phyloP scores from a whole-genome alignment of 202 grass and related monocot genomes.

The Zizania palustris region DNA sequence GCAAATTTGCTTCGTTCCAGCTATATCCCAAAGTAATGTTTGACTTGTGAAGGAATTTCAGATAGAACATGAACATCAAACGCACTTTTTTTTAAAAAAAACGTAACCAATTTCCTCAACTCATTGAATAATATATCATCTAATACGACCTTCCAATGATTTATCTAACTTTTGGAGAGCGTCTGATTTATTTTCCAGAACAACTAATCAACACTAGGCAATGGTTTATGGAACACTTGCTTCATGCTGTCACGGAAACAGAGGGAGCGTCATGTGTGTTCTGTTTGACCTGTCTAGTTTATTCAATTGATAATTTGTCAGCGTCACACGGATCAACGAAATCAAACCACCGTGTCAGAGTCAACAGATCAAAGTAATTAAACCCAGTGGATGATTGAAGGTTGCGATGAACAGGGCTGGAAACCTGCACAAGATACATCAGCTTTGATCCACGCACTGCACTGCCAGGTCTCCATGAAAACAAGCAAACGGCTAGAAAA shows the following conservation, averaged over 20 bases:
- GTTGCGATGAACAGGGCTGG: conserved; percentile 23
- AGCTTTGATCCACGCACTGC: background rate
- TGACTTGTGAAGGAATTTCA: background rate
- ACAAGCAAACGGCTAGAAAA: background rate
- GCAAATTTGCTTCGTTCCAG: background rate
- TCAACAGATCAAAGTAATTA: background rate
- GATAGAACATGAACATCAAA: background rate
- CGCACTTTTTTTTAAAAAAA: background rate
- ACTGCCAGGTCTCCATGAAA: background rate
- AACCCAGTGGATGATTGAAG: background rate
- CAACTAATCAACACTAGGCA: background rate
- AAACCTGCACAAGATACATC: conserved; percentile 7
- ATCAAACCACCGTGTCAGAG: background rate
- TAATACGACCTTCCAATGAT: background rate
- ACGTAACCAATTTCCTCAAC: background rate
- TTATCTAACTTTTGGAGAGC: background rate
- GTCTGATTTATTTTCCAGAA: background rate
- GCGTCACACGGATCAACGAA: background rate
- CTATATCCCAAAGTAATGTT: background rate
- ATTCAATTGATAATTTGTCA: background rate
- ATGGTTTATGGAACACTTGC: background rate
- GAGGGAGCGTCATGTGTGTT: background rate
- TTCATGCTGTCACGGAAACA: background rate
- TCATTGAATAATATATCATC: background rate
- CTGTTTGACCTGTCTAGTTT: background rate